Base-by-base conservation (phyloP, 2,329 filamentous ascomycete species). In the Pestalotiopsis sp. region DNA sequence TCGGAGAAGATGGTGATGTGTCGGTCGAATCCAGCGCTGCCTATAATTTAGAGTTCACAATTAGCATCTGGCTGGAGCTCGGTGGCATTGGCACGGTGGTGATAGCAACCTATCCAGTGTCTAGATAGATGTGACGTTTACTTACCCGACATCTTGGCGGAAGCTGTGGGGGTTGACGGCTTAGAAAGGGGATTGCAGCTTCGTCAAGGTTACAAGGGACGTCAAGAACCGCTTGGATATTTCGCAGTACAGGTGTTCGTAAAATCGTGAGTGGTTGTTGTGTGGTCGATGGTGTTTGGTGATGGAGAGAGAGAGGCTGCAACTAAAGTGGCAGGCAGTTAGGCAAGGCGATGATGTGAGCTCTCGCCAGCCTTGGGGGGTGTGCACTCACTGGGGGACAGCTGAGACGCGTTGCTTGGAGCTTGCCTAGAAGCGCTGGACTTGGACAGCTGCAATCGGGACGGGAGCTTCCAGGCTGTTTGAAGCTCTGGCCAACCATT, bases 1-100 rank as follows among this genome's bases (percentile, higher is more conserved):
- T 99, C 96, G 71, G 96, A 98, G 87, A 99, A 99, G 88, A 99
- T 98, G 81, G 96, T 99, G 79, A 99, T 99, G 85, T 99, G 96
- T 87, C 96, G 91, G 85, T 99, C 96, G 85, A 97, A 98, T 79
- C 94, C 95, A 83, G 93, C 92, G 84, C 90, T 92, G 83, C 91
- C 92, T 94, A 77, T 76, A 71, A 68, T 69, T 25, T 62, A 68
- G 69, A 74, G 68, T 66, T 17, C 65, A 65, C 23, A 62, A 71
- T 80, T 74, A 80, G 78, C 71, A 71, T 49, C 52, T 61, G 41
- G 55, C 69, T 52, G 63, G 23, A 67, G 23, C 61, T 14, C 14
- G 14, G 57, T 11, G 25, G 17, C 3, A 63, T n/a, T 66, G 25
- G 67, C 64, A 72, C 69, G 58, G 71, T 61, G 68, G 67, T 69